A percentile compares a stretch with the other conserved stretches of the same genome.
Evolutionary conservation across 2,329 filamentous ascomycete genomes (phyloP).

Genomic region (Allantophomopsis cytisporea): DNA sequence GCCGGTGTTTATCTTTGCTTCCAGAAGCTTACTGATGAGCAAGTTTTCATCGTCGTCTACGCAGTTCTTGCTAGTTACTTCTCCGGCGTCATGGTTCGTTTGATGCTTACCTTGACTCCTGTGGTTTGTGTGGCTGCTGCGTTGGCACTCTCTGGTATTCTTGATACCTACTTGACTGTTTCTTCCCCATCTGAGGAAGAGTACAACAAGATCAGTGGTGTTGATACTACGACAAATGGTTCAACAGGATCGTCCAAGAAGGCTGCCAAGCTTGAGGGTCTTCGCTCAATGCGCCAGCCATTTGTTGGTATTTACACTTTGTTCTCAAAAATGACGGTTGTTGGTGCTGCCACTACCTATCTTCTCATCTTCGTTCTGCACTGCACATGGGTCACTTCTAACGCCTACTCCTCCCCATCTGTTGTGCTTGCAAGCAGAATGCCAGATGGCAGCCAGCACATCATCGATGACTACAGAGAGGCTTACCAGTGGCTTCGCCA

Average conservation of each 20-base stretch:
- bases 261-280: conserved; percentile 44
- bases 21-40: conserved; percentile 84
- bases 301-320: conserved; percentile 72
- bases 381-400: conserved; percentile 98
- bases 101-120: conserved; percentile 95
- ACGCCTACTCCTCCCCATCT: conserved; percentile 95
- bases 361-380: conserved; percentile 89
- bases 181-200: conserved; percentile 44
- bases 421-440: conserved; percentile 87
- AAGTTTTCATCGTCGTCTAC: conserved; percentile 96
- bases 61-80: conserved; percentile 96
- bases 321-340: conserved; percentile 68
- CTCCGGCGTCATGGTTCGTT: conserved; percentile 95
- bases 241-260: conserved; percentile 24
- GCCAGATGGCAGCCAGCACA: conserved; percentile 92
- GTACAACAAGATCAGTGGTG: conserved; percentile 10
- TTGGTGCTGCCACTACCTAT: conserved; percentile 61
- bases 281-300: conserved; percentile 60
- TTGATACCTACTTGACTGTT: conserved; percentile 70
- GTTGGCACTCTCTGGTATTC: conserved; percentile 72
- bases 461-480: conserved; percentile 98
- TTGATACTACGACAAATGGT: conserved; percentile 23
- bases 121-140: conserved; percentile 92
- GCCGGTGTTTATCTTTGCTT: conserved; percentile 98
- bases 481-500: conserved; percentile 99